Conservation (phyloP, 2,329 filamentous ascomycete species). For the Onygenales sp. region DNA sequence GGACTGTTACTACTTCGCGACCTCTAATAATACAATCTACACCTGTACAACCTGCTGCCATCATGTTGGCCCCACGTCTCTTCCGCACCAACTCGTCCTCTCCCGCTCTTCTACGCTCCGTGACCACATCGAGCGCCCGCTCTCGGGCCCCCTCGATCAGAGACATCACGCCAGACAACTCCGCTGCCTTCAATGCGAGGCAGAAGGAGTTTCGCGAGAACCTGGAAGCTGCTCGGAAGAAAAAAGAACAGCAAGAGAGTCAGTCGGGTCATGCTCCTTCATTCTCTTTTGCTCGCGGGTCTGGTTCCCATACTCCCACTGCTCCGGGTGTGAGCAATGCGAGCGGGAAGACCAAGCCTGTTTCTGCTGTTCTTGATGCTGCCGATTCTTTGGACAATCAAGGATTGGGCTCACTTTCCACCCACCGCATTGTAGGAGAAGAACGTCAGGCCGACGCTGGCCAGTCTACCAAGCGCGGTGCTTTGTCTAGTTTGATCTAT, state of each 20-base stretch:
- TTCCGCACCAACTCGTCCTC: slow-evolving; percentile 37
- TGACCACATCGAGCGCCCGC: slow-evolving; percentile 45
- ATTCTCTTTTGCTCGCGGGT: slow-evolving; percentile 20
- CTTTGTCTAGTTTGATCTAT: slow-evolving; percentile 83
- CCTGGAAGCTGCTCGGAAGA: slow-evolving; percentile 64
- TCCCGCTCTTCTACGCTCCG: slow-evolving; percentile 36
- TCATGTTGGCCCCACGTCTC: slow-evolving; percentile 40
- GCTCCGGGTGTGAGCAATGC: slow-evolving; percentile 38
- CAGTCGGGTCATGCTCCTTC: slow-evolving; percentile 44
- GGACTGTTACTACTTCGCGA: no score
- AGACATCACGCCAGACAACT: slow-evolving; percentile 67
- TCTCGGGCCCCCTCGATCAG: slow-evolving; percentile 64
- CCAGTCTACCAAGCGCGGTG: slow-evolving; percentile 56
- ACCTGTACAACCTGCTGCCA: slow-evolving; percentile 9
- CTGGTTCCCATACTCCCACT: slow-evolving; percentile 28
- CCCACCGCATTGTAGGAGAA: slow-evolving; percentile 43
- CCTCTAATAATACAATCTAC: not conserved
- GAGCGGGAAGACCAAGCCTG: slow-evolving; percentile 18
- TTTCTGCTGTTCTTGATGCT: slow-evolving; percentile 27
- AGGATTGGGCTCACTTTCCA: slow-evolving; percentile 53
- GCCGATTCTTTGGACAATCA: slow-evolving; percentile 31
- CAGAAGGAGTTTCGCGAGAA: slow-evolving; percentile 82
- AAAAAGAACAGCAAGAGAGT: slow-evolving; percentile 78
- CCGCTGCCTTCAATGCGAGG: slow-evolving; percentile 67
- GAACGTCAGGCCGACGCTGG: slow-evolving; percentile 36